These are phyloP conservation scores for Paramecium biaurelia DNA, from an alignment of 73 alveolate species.

Conservation along the genomic window DNA sequence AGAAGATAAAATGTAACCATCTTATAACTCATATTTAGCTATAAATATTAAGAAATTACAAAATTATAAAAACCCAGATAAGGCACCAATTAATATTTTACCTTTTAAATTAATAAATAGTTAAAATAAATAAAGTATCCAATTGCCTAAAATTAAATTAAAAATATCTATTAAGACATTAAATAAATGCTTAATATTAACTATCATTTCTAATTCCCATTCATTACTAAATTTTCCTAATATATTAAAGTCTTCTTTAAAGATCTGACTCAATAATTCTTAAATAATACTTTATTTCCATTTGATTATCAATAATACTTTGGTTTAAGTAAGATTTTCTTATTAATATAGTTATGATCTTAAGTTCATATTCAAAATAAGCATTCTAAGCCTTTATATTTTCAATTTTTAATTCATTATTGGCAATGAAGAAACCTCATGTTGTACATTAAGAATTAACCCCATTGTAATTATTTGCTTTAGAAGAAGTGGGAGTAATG, in stretches of 20 bases:
- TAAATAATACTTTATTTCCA: background rate
- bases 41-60: constrained; percentile 9
- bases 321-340: background rate
- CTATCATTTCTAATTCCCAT: background rate
- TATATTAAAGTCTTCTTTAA: background rate
- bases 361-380: background rate
- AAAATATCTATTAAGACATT: background rate
- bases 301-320: background rate
- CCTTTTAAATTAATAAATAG: background rate
- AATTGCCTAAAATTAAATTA: background rate
- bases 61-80: background rate
- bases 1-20: background rate
- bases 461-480: background rate
- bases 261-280: background rate
- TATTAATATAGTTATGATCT: background rate
- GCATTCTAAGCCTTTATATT: background rate
- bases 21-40: background rate
- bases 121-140: background rate
- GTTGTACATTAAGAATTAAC: background rate
- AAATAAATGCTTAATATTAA: background rate
- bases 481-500: constrained; percentile 24
- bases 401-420: background rate
- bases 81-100: background rate
- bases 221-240: background rate
- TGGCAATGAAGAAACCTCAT: background rate